These are phyloP conservation scores for Astragalus glycyphyllos DNA, from an alignment of 306 rosid genomes.

Conservation along the genomic window DNA sequence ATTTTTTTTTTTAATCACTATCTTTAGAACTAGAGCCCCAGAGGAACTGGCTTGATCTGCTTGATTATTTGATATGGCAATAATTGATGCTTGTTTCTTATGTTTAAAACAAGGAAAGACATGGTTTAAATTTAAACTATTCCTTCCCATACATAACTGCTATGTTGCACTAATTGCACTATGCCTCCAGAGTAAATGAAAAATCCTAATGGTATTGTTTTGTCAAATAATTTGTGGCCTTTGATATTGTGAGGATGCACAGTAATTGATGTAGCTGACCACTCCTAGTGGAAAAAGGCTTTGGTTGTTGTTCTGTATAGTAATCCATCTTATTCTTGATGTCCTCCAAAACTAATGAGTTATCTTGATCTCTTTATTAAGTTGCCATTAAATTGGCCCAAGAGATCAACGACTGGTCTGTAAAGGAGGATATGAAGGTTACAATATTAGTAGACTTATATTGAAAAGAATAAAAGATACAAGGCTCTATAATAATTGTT, in stretches of 20 bases:
- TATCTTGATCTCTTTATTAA: constrained; percentile 9
- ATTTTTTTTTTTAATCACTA: neutral
- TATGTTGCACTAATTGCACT: constrained; percentile 2
- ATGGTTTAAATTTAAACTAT: constrained; percentile 17
- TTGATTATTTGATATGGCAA: constrained; percentile 3
- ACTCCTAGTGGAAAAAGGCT: no score
- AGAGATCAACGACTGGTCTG: constrained; percentile 29
- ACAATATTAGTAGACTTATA: constrained; percentile 4
- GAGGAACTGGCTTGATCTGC: constrained; percentile 8
- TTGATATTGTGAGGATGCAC: constrained; percentile 18
- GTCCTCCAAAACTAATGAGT: constrained; percentile 18
- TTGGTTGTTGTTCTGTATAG: no score
- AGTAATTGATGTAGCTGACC: neutral
- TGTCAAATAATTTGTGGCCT: constrained; percentile 13
- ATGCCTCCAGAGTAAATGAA: neutral
- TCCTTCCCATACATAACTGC: constrained; percentile 2
- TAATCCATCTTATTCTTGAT: neutral
- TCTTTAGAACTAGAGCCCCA: constrained; percentile 14
- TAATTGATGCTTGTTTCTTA: constrained; percentile 24
- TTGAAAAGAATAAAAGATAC: constrained; percentile 16
- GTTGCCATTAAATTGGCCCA: constrained; percentile 11
- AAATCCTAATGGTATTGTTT: constrained; percentile 20
- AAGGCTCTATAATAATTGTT: constrained; percentile 13
- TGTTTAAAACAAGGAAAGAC: constrained; percentile 30
- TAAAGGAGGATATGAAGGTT: constrained; percentile 10